Percentiles rank a stretch among this genome's conserved stretches.
Evolutionary conservation across 306 rosid species (phyloP).

Genomic region (Arachis stenosperma): DNA sequence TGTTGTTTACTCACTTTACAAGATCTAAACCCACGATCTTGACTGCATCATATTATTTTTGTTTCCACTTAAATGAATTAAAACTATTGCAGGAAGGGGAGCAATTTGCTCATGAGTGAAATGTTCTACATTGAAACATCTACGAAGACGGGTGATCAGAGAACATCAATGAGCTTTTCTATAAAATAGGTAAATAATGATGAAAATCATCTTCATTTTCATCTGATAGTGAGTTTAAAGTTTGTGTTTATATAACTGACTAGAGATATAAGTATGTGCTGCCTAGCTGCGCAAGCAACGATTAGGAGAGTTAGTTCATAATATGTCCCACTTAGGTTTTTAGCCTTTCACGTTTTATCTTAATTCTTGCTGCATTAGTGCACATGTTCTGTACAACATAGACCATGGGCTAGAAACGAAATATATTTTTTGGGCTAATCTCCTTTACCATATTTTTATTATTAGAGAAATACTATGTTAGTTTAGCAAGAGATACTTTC

Average conservation of each 20-base stretch:
- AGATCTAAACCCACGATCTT: neutral
- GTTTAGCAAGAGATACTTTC: neutral
- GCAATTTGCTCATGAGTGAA: slow-evolving; percentile 60
- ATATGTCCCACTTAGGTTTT: neutral
- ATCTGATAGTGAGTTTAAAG: too few species aligned
- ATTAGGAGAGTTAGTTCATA: neutral
- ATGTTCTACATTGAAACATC: slow-evolving; percentile 69
- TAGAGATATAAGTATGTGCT: neutral
- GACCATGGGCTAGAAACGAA: neutral
- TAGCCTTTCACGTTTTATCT: neutral
- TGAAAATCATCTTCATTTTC: too few species aligned
- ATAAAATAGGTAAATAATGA: too few species aligned
- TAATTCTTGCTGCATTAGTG: neutral
- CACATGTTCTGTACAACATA: slow-evolving; percentile 14
- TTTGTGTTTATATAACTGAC: neutral
- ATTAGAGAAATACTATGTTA: neutral
- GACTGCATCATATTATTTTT: neutral
- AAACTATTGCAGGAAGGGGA: slow-evolving; percentile 55
- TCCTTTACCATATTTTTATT: neutral
- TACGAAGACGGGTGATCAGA: slow-evolving; percentile 51
- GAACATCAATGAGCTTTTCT: too few species aligned
- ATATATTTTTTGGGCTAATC: slow-evolving; percentile 9
- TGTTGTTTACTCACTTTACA: neutral
- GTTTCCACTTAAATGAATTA: neutral
- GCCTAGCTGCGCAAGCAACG: neutral